Evolutionary conservation across 164 flowering plant species (phyloP), one percentile per base, ranked within the genome.

Genomic region (Saururus chinensis): DNA sequence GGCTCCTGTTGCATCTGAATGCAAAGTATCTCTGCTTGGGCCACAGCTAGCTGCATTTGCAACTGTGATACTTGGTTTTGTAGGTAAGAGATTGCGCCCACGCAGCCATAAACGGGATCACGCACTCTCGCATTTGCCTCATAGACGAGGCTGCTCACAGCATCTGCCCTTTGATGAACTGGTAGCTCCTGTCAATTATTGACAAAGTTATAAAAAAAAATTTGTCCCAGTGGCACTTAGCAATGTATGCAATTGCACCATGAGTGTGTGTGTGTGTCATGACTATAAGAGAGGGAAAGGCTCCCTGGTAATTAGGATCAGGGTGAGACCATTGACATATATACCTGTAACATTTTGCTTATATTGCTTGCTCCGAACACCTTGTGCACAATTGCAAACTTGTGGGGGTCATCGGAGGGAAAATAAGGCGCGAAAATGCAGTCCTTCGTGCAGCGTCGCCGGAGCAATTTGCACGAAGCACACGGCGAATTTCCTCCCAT

Each of bases 331-430:
- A n/a, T 48, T 61, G 51, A 35, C 56, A 59, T 45, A 63, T 51
- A 20, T 8, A 88, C 96, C 90, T 84, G 96, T 59, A 88, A 67
- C 96, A 89, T 89, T 81, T 90, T 90, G 84, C 92, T 84, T 60
- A 90, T 80, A 71, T 90, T 87, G 76, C 97, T 89, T 51, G 97
- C 95, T 57, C 93, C 96, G 61, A 89, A 89, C 64, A 87, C 92
- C 76, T 84, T 89, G 73, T 87, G 95, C 62, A 87, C 92, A 55
- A 79, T 80, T 68, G 95, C 92, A 65, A 89, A 89, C 80, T 86
- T 87, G 20, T 77, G 89, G 22, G 90, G 92, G 45, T 87, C 92
- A 51, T 85, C 84, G 3, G 97, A 78, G 64, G 92, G 88, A 79
- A 89, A 89, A 68, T 84, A 85, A 41, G 97, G 97, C 7, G 97